Evolutionary conservation across 805 yeast genomes (phyloP), one percentile per base, ranked within the genome.

Genomic region (Zygoascus tannicola): DNA sequence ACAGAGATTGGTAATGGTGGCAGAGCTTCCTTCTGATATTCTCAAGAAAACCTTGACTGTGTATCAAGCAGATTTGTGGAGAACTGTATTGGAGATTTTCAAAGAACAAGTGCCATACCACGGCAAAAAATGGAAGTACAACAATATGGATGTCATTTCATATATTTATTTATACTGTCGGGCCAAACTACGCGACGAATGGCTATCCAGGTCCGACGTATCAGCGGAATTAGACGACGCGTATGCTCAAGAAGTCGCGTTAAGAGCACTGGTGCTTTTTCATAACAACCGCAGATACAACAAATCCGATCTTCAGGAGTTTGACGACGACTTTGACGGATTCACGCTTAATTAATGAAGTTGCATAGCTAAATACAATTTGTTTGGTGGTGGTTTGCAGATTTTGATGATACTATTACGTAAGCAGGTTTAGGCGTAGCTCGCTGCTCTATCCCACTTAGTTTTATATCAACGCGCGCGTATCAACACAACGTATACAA

Each of bases 51-150:
- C 84, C 4, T 64, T 74, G 39, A 65, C 74, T 3, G 69, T 86
- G 36, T 80, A 78, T 57, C 85, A 84, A 55, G 57, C 66, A 20
- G 71, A 72, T 7, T 60, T 86, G 20, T 80, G 83, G 64, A 68
- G 68, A 40, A 88, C 94, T 1, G 77, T 84, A 3, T 66, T 88
- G 54, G 80, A 79, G 55, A 73, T 84, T 1, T 67, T 88, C 47
- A 87, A 85, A 59, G 79, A 83, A 49, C 71, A 87, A 41, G 79
- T 87, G 1, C 95, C 97, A 0, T 85, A 81, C 63, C 88, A 85
- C 55, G 96, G 96, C 16, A 78, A 92, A 47, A 87, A 88, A 61
- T 90, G 98, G 98, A 80, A 87, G 53, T 75, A 87, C 12, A 76
- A 79, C 50, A 92, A 90, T 58, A 90, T 92, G 97, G 96, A 88